These are phyloP conservation scores for Orbilia ellipsospora DNA, from an alignment of 2,329 filamentous ascomycete species.

Conservation along the genomic window DNA sequence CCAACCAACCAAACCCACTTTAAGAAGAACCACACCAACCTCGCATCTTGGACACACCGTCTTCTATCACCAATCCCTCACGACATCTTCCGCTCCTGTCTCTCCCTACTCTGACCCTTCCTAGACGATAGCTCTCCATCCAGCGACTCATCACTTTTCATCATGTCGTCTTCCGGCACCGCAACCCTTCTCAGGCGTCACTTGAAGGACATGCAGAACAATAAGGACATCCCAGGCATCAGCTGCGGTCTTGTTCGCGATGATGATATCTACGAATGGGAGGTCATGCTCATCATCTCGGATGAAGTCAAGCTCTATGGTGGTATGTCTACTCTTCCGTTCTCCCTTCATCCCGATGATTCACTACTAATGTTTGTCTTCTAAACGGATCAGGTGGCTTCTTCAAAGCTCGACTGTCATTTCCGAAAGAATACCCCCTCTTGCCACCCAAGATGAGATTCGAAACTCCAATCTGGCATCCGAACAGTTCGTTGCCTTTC, in stretches of 20 bases:
- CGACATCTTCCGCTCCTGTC: not conserved
- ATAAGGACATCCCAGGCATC: conserved; percentile 92
- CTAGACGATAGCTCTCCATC: not conserved
- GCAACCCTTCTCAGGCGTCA: conserved; percentile 82
- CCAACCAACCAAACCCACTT: conserved; percentile 2
- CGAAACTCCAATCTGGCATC: conserved; percentile 87
- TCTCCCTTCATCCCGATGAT: not conserved
- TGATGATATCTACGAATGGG: conserved; percentile 95
- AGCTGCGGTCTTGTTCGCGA: conserved; percentile 83
- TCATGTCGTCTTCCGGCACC: conserved; percentile 65
- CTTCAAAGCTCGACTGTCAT: conserved; percentile 85
- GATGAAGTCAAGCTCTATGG: conserved; percentile 95
- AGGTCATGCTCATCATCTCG: conserved; percentile 98
- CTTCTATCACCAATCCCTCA: not conserved
- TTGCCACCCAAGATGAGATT: conserved; percentile 91
- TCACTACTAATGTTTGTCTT: conserved; percentile 6
- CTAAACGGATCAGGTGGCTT: conserved; percentile 75
- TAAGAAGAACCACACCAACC: not conserved
- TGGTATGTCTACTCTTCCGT: conserved; percentile 68
- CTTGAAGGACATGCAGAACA: conserved; percentile 91
- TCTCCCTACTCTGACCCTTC: not conserved
- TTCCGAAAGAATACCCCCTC: conserved; percentile 86
- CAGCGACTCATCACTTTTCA: not conserved
- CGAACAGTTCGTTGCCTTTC: conserved; percentile 73
- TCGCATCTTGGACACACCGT: not conserved